A percentile compares a stretch with the other conserved stretches of the same genome.
Evolutionary conservation across 768 basidiomycete species (phyloP).

Genomic region (Suillus occidentalis): DNA sequence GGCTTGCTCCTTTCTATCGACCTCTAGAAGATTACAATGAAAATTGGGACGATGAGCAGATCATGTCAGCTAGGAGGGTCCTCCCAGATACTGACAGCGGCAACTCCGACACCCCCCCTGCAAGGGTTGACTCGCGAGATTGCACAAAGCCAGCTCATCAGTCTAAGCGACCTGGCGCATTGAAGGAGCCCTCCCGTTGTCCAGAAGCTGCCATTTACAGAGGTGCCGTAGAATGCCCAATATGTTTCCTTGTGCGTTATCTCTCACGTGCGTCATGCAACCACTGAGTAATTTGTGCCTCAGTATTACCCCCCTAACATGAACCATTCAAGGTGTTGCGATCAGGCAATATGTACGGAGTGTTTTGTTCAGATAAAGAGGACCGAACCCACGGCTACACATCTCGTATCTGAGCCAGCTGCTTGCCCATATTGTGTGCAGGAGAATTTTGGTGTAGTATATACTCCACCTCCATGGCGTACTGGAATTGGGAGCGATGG

Average conservation of each 20-base stretch:
- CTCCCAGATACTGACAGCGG: conserved; percentile 50
- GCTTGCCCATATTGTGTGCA: conserved; percentile 98
- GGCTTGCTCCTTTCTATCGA: conserved; percentile 93
- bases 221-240: conserved; percentile 91
- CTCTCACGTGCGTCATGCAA: conserved; percentile 17
- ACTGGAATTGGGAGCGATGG: conserved; percentile 76
- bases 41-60: conserved; percentile 85
- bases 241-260: conserved; percentile 88
- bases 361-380: conserved; percentile 99
- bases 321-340: conserved; percentile 96
- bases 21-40: conserved; percentile 93
- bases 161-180: conserved; percentile 52
- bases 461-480: conserved; percentile 79
- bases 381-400: conserved; percentile 89
- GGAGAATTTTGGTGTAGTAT: conserved; percentile 93
- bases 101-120: conserved; percentile 35
- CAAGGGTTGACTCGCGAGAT: conserved; percentile 35
- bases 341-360: conserved; percentile 98
- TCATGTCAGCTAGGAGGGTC: conserved; percentile 79
- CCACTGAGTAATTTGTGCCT: conserved; percentile 27
- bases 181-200: conserved; percentile 63
- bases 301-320: conserved; percentile 98
- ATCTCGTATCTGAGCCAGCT: conserved; percentile 94
- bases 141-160: conserved; percentile 28
- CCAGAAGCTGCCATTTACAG: conserved; percentile 82